phyloP scores from a whole-genome alignment of 805 yeast species.

The Yarrowia osloensis region DNA sequence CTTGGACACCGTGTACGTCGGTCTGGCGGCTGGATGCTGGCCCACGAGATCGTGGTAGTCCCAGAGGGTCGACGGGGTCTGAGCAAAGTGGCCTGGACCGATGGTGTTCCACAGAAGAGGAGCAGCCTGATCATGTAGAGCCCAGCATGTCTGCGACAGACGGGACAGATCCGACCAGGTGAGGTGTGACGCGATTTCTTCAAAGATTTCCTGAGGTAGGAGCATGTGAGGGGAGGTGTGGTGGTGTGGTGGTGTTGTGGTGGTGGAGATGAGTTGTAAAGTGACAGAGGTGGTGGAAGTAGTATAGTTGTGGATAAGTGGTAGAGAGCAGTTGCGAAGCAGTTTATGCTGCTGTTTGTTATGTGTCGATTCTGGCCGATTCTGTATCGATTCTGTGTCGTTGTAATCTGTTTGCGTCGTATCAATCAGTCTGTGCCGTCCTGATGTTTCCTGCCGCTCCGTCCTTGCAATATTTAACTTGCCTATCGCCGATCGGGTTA shows the following conservation, averaged over 20 bases:
- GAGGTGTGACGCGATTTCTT: constrained; percentile 15
- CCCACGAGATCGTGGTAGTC: constrained; percentile 21
- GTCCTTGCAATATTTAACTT: constrained; percentile 6
- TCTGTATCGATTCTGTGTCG: neutral
- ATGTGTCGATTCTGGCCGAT: neutral
- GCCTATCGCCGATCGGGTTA: constrained; percentile 26
- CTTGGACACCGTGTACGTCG: constrained; percentile 12
- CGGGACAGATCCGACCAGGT: constrained; percentile 24
- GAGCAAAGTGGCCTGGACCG: constrained; percentile 14
- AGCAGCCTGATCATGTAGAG: constrained; percentile 8
- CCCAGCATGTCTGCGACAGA: constrained; percentile 22
- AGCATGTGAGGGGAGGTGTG: neutral
- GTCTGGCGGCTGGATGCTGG: neutral
- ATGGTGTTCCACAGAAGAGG: constrained; percentile 16
- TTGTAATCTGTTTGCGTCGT: too few relatives aligned
- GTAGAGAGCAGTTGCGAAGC: too few relatives aligned
- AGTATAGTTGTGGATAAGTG: neutral
- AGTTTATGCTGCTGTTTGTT: neutral
- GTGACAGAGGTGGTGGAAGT: neutral
- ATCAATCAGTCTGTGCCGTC: too few relatives aligned
- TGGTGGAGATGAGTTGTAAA: too few relatives aligned
- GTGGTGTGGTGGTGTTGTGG: neutral
- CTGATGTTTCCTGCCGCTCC: too few relatives aligned
- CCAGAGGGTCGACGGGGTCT: constrained; percentile 6
- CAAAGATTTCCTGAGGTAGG: constrained; percentile 27